Evolutionary conservation across 1,284 basidiomycete genomes (phyloP).

Genomic region (Spongispora temasekensis): DNA sequence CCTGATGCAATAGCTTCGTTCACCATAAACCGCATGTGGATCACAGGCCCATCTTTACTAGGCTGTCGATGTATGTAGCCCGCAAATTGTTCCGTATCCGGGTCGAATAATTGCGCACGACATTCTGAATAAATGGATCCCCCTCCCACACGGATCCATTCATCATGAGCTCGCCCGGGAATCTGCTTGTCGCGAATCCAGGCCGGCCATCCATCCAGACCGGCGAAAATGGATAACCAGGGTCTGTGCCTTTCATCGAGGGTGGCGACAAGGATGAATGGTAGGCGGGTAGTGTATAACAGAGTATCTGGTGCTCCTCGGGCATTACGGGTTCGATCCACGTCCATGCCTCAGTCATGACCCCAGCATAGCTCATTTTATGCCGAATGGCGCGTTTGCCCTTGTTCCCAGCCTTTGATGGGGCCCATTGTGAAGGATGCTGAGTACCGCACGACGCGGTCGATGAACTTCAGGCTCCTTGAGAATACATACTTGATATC

Average conservation of each 20-base stretch:
- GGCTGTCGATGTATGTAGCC: no score
- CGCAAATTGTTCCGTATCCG: no score
- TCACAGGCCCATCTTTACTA: slow-evolving; percentile 21
- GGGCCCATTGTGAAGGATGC: slow-evolving; percentile 19
- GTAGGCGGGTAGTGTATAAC: slow-evolving; percentile 37
- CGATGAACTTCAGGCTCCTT: no score
- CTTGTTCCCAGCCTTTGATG: slow-evolving; percentile 42
- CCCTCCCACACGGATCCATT: slow-evolving; percentile 52
- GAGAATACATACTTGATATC: no score
- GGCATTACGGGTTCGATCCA: slow-evolving; percentile 35
- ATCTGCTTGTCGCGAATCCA: slow-evolving; percentile 48
- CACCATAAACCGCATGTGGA: slow-evolving; percentile 40
- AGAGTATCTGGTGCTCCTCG: slow-evolving; percentile 39
- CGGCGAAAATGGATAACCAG: slow-evolving; percentile 42
- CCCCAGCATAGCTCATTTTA: slow-evolving; percentile 30
- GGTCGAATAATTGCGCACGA: no score
- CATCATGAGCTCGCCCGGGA: slow-evolving; percentile 44
- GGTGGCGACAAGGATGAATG: slow-evolving; percentile 44
- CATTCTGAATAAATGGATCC: slow-evolving; percentile 52
- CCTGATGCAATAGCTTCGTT: slow-evolving; percentile 66
- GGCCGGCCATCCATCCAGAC: slow-evolving; percentile 28
- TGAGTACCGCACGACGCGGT: no score
- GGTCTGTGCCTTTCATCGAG: slow-evolving; percentile 39
- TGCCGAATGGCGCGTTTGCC: slow-evolving; percentile 40
- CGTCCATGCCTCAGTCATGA: slow-evolving; percentile 32